A percentile compares a stretch with the other conserved stretches of the same genome.
Evolutionary conservation across 225 moss, liverwort and hornwort genomes (phyloP).

Genomic region (Bryoerythrophyllum caledonicum): DNA sequence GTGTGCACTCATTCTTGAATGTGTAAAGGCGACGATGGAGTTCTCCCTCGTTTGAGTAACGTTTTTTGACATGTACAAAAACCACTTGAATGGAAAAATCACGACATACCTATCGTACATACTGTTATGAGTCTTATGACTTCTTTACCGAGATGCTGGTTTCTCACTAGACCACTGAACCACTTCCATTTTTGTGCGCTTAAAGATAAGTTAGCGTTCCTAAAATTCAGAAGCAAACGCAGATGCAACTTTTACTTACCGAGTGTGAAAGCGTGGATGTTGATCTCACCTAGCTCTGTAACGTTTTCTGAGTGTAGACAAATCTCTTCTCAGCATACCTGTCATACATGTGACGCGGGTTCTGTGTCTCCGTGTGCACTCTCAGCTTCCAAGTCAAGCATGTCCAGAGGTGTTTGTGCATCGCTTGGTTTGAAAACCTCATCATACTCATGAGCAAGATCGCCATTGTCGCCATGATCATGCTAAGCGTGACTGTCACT

Average conservation of each 20-base stretch:
- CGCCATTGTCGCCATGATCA: neutral
- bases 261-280: too few species aligned
- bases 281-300: too few species aligned
- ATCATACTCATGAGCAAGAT: too few species aligned
- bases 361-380: neutral
- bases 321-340: too few species aligned
- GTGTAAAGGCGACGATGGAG: slow-evolving; percentile 26
- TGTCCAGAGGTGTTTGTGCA: slow-evolving; percentile 5
- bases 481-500: too few species aligned
- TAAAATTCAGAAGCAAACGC: too few species aligned
- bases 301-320: too few species aligned
- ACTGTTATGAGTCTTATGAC: neutral
- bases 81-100: neutral
- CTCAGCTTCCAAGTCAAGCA: slow-evolving; percentile 7
- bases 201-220: too few species aligned
- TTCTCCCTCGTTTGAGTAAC: neutral
- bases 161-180: too few species aligned
- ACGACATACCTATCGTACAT: neutral
- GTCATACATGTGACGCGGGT: neutral
- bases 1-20: slow-evolving; percentile 18
- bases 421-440: neutral
- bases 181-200: too few species aligned
- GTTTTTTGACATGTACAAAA: neutral
- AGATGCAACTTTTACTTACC: too few species aligned
- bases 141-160: slow-evolving; percentile 5